Evolutionary conservation across 495 filamentous ascomycete genomes (phyloP).

Genomic region (Saxophila tyrrhenica): DNA sequence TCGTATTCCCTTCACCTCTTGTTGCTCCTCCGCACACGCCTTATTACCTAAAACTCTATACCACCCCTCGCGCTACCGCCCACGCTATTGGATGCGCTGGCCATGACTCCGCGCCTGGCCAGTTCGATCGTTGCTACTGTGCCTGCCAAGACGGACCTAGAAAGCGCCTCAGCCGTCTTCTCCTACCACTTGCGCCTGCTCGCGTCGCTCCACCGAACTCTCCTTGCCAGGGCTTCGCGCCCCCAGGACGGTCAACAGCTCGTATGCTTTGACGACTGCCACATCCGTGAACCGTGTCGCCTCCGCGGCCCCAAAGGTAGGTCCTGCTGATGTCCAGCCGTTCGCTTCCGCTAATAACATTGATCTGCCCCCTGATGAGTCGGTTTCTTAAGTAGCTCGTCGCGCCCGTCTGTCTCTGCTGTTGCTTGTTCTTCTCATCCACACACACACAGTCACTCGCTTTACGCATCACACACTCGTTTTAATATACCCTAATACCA

Average conservation of each 20-base stretch:
- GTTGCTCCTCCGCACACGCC: too few relatives aligned
- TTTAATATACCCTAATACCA: background rate
- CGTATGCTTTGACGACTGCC: background rate
- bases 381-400: background rate
- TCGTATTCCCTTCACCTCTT: too few relatives aligned
- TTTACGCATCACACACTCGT: background rate
- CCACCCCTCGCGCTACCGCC: background rate
- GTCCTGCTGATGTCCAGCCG: background rate
- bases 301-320: background rate
- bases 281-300: background rate
- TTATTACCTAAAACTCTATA: too few relatives aligned
- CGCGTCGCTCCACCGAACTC: background rate
- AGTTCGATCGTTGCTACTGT: background rate
- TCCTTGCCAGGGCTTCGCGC: background rate
- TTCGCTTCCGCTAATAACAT: background rate
- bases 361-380: background rate
- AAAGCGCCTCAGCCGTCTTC: background rate
- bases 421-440: background rate
- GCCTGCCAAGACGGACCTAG: background rate
- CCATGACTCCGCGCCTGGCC: background rate
- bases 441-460: background rate
- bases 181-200: background rate
- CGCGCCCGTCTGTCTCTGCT: background rate
- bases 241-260: background rate
- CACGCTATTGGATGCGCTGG: background rate